Evolutionary conservation across 768 basidiomycete species (phyloP), one percentile per base, ranked within the genome.

Genomic region (Roridomyces roridus): DNA sequence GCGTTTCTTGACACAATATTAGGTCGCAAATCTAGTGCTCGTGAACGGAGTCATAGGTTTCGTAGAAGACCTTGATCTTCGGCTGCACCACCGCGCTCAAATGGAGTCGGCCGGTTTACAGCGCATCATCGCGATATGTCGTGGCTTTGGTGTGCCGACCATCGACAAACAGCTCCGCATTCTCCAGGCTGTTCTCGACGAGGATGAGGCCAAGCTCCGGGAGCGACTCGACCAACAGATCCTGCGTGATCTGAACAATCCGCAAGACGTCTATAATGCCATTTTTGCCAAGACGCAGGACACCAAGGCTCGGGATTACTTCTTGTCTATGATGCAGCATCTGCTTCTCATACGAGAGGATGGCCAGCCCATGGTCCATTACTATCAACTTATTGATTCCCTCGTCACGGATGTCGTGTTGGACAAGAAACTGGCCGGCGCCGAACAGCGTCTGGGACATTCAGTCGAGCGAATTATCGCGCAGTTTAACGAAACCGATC

Each of bases 271-370:
- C 28, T 96, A 91, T 76, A 85, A 88, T 49, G 90, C 91, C 3
- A 80, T 99, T 43, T 82, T 83, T 59, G 74, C 84, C n/a, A 88
- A 84, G 69, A 87, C 89, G n/a, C 80, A 86, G 57, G 88, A 89
- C 39, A 86, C 90, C 14, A 85, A 85, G 55, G 94, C 95, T 6
- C 80, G 82, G 63, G 87, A 91, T 60, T 88, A 96, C 69, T 91
- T 99, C 70, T 77, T 96, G 37, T 92, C 93, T n/a, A 90, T 94
- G 72, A 85, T 98, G 83, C 94, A 94, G 68, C 95, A 98, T 72
- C 72, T 99, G 53, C 80, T 98, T 18, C 84, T 98, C 62, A 91
- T 98, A 62, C 85, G 90, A 50, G 91, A 93, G 65, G 93, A 98
- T 63, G 92, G 89, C 6, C 88, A 89, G 31, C 80, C 87, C 24